Base-by-base conservation (phyloP, 1,139 yeast species). In the Pichia sp. region DNA sequence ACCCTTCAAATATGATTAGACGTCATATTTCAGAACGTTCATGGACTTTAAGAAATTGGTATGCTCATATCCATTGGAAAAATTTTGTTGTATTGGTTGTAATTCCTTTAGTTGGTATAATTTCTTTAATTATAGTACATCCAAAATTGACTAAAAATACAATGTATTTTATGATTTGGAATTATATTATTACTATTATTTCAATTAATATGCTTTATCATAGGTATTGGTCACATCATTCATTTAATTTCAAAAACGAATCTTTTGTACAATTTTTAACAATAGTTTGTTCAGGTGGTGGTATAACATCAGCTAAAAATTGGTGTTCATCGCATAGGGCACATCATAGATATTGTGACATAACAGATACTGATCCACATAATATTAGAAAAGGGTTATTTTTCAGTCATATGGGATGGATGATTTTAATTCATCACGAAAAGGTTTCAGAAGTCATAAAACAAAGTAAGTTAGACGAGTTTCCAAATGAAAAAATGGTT, bases 281-380 rank as follows among this genome's bases (percentile, higher is more conserved):
- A 1, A 61, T 81, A 0, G 68, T 83, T 50, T 86, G 87, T 2
- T 70, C 81, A 19, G 76, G 84, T 56, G 73, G 79, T 18, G 89
- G 90, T 0, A 63, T 84, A 13, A 88, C 89, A 0, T 73, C 84
- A 1, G 77, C 80, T 1, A 70, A 78, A 53, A 74, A 79, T 71
- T 84, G 88, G 86, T 82, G 83, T 1, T 70, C 81, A 0, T 70
- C 82, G 39, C 91, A 84, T 66, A 67, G 87, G 50, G 87, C 87
- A 0, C 90, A 84, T 64, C 90, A 84, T 62, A 77, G 83, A 52
- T 81, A 80, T 73, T 61, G 86, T 58, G 87, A 83, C 58, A 46
- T 60, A 13, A 80, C 86, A 0, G 87, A 83, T 53, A 70, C 73
- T 46, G 90, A 84, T 63, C 90, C 91, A 0, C 84, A 82, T 60